Evolutionary conservation across 2,329 filamentous ascomycete species (phyloP).

Genomic region (Rutstroemia sp.): DNA sequence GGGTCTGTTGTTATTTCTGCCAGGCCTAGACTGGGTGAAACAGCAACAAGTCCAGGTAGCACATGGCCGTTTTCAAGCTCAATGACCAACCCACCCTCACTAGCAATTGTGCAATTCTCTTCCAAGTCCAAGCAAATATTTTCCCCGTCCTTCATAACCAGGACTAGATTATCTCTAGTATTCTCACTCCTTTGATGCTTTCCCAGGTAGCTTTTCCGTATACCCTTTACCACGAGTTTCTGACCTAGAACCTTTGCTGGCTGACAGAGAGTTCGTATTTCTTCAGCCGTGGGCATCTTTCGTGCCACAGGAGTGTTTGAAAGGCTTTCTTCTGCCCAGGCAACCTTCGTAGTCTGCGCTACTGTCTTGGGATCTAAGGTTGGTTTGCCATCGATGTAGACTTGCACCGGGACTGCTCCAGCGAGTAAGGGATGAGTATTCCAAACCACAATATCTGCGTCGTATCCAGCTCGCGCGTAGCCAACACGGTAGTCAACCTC

Average conservation of each 20-base stretch:
- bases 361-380: slow-evolving; percentile 31
- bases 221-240: slow-evolving; percentile 33
- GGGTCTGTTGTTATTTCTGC: slow-evolving; percentile 40
- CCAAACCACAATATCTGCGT: slow-evolving; percentile 44
- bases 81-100: slow-evolving; percentile 26
- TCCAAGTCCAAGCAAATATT: slow-evolving; percentile 33
- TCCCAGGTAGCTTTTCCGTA: slow-evolving; percentile 32
- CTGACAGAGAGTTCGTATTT: slow-evolving; percentile 9
- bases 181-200: slow-evolving; percentile 12
- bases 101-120: slow-evolving; percentile 28
- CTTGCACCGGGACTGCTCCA: slow-evolving; percentile 39
- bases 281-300: slow-evolving; percentile 12
- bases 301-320: slow-evolving; percentile 12
- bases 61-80: slow-evolving; percentile 39
- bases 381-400: slow-evolving; percentile 39
- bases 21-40: slow-evolving; percentile 41
- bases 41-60: slow-evolving; percentile 41
- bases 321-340: neutral
- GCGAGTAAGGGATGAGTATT: slow-evolving; percentile 39
- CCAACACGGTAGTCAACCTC: slow-evolving; percentile 38
- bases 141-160: slow-evolving; percentile 35
- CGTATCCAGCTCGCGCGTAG: slow-evolving; percentile 37
- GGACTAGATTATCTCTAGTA: slow-evolving; percentile 24
- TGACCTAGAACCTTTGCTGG: slow-evolving; percentile 4
- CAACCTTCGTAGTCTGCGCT: slow-evolving; percentile 22